Evolutionary conservation across 1,139 yeast genomes (phyloP), one percentile per base, ranked within the genome.

Genomic region (Kazachstania sp.): DNA sequence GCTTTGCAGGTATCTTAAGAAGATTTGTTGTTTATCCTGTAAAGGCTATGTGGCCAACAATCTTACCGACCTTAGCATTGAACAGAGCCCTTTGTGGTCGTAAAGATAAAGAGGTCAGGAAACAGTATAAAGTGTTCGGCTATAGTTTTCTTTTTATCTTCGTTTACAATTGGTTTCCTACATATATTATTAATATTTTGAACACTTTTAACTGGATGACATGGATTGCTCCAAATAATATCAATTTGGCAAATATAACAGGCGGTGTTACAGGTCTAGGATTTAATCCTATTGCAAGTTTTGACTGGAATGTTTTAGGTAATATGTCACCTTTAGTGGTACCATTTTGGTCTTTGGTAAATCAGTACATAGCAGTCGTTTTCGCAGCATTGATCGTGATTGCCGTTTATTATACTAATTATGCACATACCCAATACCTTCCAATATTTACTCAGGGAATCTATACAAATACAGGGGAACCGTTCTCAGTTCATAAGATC

Each of bases 1-100:
- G 83, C 1, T 71, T 79, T 56, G 82, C 85, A 36, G 84, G 86
- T 49, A 57, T 81, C 20, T 63, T 78, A 63, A 71, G 85, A 56
- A 72, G 71, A 47, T 71, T 80, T 52, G 73, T 76, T 13, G 72
- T 81, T 19, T 79, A 80, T 57, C 85, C 86, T 20, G 65, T 71
- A 18, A 70, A 71, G 47, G 70, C 79, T 40, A 61, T 79, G 46
- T 80, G 84, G 82, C 84, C 84, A 46, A 69, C 77, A 9, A 59
- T 71, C 39, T 60, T 79, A 53, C 81, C 82, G 20, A 71, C 77
- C 4, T 60, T 80, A 26, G 81, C 85, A 15, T 64, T 79, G 52
- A 77, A 77, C 60, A 67, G 74, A 52, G 78, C 83, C 3, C 67
- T 80, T 45, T 60, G 75, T 52, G 63, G 67, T n/a, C 76, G 74